Conservation (phyloP, 306 rosid genomes). For the Sicyos edulis region DNA sequence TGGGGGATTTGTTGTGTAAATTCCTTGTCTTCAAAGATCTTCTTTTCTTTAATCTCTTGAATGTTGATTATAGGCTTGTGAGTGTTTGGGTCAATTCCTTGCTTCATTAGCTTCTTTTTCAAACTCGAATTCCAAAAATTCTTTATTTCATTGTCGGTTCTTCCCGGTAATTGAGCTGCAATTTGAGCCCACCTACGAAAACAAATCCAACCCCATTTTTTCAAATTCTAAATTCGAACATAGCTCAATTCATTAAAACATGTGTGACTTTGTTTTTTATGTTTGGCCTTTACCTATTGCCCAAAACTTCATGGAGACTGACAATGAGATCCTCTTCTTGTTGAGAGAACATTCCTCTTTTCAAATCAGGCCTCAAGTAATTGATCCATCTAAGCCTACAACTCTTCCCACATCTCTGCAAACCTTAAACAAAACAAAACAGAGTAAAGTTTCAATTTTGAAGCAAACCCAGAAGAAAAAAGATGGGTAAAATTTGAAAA, state of each 20-base stretch:
- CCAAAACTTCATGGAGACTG: slow-evolving; percentile 75
- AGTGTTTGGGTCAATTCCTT: slow-evolving; percentile 88
- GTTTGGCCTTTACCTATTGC: slow-evolving; percentile 92
- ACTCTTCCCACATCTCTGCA: slow-evolving; percentile 94
- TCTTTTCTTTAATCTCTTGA: slow-evolving; percentile 31
- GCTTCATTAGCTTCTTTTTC: slow-evolving; percentile 90
- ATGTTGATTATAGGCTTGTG: slow-evolving; percentile 60
- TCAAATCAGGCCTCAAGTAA: slow-evolving; percentile 86
- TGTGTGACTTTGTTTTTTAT: neutral
- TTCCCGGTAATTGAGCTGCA: slow-evolving; percentile 92
- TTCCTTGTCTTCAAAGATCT: slow-evolving; percentile 19
- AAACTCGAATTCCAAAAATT: slow-evolving; percentile 92
- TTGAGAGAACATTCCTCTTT: slow-evolving; percentile 86
- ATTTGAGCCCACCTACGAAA: slow-evolving; percentile 89
- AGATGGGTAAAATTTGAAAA: neutral
- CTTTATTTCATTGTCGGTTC: slow-evolving; percentile 94
- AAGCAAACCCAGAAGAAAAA: neutral
- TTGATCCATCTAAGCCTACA: slow-evolving; percentile 92
- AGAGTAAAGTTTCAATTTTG: neutral
- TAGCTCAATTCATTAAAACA: neutral
- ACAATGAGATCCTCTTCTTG: slow-evolving; percentile 80
- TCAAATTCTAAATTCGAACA: too few species aligned
- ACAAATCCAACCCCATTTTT: neutral
- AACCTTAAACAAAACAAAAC: slow-evolving; percentile 30
- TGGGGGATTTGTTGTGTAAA: slow-evolving; percentile 8